Evolutionary conservation across 352 stramenopile genomes (phyloP), one percentile per base, ranked within the genome.

Genomic region (Halophytophthora batemanensis): DNA sequence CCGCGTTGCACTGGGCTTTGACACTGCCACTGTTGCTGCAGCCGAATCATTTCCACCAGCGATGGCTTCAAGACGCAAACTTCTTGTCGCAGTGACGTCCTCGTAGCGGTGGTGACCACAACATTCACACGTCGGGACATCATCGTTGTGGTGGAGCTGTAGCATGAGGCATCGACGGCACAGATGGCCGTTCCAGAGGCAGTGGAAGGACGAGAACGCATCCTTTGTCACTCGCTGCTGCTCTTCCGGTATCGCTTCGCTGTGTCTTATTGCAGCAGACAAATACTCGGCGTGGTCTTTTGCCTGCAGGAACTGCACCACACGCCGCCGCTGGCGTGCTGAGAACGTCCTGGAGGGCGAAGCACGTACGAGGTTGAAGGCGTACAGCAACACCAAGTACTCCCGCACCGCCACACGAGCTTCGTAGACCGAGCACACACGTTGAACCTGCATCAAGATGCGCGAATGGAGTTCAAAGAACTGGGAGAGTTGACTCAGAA

Each of bases 171-270:
- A 86, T 2, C 69, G 50, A 33, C 80, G 62, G 25, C 75, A 86
- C 17, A 86, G 44, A 34, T 76, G 67, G 7, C 43, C 25, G 10
- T 65, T 76, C 64, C 61, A 72, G 12, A 71, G 33, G 12, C 55
- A 82, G 36, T 86, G 70, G 31, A 86, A 86, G 0, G 40, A 53
- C 8, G 56, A 74, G 35, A 82, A 86, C 12, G 57, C 37, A 22
- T 49, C 25, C 28, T 40, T 48, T 2, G 19, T 25, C 19, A 58
- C 44, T 23, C 23, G 10, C 6, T 13, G 22, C 21, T n/a, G 14
- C 35, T n/a, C 17, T 53, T 48, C 17, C n/a, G n/a, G n/a, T n/a
- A n/a, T n/a, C n/a, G 1, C 44, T 6, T 38, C 6, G 25, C 51
- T 33, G 8, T 6, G 39, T 12, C 23, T 28, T 7, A 17, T 36